A percentile compares a stretch with the other conserved stretches of the same genome.
phyloP scores from a whole-genome alignment of 78 protist species.

The Salpingoeca rosetta region DNA sequence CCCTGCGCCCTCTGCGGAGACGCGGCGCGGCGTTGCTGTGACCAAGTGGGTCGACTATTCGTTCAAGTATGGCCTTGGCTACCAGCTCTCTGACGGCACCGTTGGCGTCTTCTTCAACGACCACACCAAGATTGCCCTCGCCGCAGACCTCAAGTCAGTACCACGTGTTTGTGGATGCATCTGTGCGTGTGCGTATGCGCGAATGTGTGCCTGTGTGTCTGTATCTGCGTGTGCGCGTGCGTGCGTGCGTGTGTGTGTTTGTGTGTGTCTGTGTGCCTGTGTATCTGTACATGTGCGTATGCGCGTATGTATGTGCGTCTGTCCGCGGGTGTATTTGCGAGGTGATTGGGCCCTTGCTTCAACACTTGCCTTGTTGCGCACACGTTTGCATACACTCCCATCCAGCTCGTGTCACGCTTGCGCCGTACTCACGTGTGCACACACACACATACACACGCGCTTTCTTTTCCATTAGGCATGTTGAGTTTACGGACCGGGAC shows the following conservation, averaged over 20 bases:
- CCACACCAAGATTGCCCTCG: conserved; percentile 30
- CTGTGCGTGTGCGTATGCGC: no score
- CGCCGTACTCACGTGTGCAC: no score
- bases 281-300: neutral
- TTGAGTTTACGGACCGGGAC: neutral
- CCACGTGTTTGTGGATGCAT: conserved; percentile 4
- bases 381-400: no score
- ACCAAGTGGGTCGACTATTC: conserved; percentile 69
- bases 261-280: no score
- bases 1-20: neutral
- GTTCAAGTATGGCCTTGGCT: conserved; percentile 88
- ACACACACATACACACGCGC: no score
- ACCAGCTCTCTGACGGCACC: conserved; percentile 56
- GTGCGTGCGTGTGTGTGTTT: no score
- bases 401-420: no score
- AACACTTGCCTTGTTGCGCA: no score
- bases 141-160: neutral
- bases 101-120: conserved; percentile 88
- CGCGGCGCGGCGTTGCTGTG: conserved; percentile 9
- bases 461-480: neutral
- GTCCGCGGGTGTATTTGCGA: neutral
- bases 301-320: neutral
- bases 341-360: no score
- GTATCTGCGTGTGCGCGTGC: no score
- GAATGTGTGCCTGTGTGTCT: no score